Evolutionary conservation across 1,139 yeast genomes (phyloP), one percentile per base, ranked within the genome.

Genomic region (Candida glucosophila): DNA sequence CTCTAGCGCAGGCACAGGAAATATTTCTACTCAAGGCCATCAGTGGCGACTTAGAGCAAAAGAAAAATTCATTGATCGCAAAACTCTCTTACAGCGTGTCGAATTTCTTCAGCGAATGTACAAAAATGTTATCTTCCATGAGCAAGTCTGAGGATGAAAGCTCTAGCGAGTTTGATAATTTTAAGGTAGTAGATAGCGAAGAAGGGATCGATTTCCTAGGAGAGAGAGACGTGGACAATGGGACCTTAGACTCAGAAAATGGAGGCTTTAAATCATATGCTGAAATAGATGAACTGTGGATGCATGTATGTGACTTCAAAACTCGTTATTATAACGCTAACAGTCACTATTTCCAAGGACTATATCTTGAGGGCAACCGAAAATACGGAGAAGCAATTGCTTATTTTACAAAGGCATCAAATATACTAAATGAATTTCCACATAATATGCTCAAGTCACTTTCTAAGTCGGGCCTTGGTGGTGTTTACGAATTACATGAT

Each of bases 1-100:
- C 77, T 73, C 59, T 85, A 31, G 92, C 94, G 0, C 95, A 90
- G 48, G 82, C 92, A 2, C 96, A 86, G 47, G 96, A 90, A 40
- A 67, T 81, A 7, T 86, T 88, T 45, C 56, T 79, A 4, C 54
- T 78, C 42, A 79, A 74, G 37, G 69, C 77, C 15, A 52, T 85
- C 21, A 65, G 64, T 24, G 62, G 59, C 5, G 70, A 64, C 35
- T 39, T 57, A 27, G 59, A 58, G 17, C 70, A 61, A 35, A 52
- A 55, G 25, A 77, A 75, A 41, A 75, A 78, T 22, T 71, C 90
- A 0, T 60, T 88, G 47, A 67, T 80, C 17, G 65, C 95, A 8
- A 85, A 76, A 48, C 62, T 90, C 29, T 75, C 93, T 14, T 58
- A 69, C 29, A 67, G 85, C 4, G 62, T 90, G 1, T 56, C 77